Base-by-base conservation (phyloP, 2,329 filamentous ascomycete species). In the Chrysosporium queenslandicum region DNA sequence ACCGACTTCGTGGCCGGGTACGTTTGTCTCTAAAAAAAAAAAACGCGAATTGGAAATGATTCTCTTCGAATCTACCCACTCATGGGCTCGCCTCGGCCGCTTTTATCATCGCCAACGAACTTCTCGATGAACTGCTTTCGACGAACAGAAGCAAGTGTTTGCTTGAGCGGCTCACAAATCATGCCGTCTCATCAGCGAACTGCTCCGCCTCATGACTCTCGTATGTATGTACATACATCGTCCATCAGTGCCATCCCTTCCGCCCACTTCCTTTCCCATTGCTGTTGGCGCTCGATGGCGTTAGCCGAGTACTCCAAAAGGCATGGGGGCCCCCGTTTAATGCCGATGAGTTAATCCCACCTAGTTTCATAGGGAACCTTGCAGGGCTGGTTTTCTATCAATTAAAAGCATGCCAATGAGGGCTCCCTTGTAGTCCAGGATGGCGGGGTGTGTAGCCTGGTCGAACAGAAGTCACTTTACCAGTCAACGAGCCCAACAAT, bases 61-160 rank as follows among this genome's bases (percentile, higher is more conserved):
- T n/a, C n/a, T n/a, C n/a, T n/a, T n/a, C n/a, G n/a, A n/a, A n/a
- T n/a, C n/a, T n/a, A n/a, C n/a, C n/a, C n/a, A n/a, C n/a, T n/a
- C n/a, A n/a, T n/a, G n/a, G n/a, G n/a, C n/a, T n/a, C n/a, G n/a
- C n/a, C n/a, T n/a, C n/a, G n/a, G n/a, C n/a, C n/a, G n/a, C n/a
- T n/a, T n/a, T n/a, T n/a, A n/a, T n/a, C n/a, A n/a, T n/a, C n/a
- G n/a, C n/a, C n/a, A n/a, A n/a, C n/a, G n/a, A n/a, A n/a, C n/a
- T n/a, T n/a, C n/a, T n/a, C n/a, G n/a, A 53, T 41, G 20, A 53
- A 53, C 32, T 53, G 50, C 34, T 53, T 23, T 29, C 50, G 42
- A n/a, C n/a, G n/a, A 11, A 39, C 41, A 41, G 48, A 30, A 6
- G 29, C 41, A 29, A 47, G 50, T 29, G 40, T 53, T 47, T 53